phyloP scores from a whole-genome alignment of 768 basidiomycete genomes.

The Tylopilus subfusipes region DNA sequence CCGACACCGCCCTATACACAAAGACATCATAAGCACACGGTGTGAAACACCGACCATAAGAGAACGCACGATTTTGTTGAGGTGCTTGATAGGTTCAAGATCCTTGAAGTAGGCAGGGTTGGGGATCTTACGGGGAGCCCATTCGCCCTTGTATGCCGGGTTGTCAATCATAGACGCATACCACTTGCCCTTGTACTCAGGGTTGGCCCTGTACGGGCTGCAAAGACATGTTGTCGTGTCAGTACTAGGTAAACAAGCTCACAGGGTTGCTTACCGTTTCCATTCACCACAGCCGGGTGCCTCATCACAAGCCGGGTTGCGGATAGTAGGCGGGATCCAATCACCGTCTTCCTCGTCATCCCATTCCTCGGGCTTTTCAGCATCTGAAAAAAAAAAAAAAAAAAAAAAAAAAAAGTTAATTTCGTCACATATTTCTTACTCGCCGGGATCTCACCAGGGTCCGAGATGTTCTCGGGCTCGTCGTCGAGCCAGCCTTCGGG shows the following conservation, averaged over 20 bases:
- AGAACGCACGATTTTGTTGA: slow-evolving; percentile 75
- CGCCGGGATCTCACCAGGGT: slow-evolving; percentile 60
- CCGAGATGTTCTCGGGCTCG: slow-evolving; percentile 75
- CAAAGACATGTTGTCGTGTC: background rate
- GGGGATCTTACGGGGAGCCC: slow-evolving; percentile 86
- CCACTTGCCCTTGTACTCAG: slow-evolving; percentile 98
- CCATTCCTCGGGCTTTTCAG: slow-evolving; percentile 98
- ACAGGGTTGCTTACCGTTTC: slow-evolving; percentile 53
- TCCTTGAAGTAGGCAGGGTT: slow-evolving; percentile 95
- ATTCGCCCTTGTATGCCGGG: slow-evolving; percentile 94
- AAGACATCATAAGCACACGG: background rate
- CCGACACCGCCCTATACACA: slow-evolving; percentile 79
- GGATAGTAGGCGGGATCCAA: slow-evolving; percentile 87
- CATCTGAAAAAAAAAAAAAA: slow-evolving; percentile 53
- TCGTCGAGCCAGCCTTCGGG: slow-evolving; percentile 96
- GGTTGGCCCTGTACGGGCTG: slow-evolving; percentile 87
- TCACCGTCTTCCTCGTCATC: slow-evolving; percentile 99
- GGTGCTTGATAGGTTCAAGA: slow-evolving; percentile 69
- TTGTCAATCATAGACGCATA: slow-evolving; percentile 92
- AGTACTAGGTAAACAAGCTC: background rate
- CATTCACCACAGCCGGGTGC: slow-evolving; percentile 95
- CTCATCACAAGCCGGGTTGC: slow-evolving; percentile 87
- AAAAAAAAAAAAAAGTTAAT: background rate
- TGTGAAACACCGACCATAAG: no score
- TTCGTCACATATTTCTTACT: background rate